Evolutionary conservation across 2,329 filamentous ascomycete species (phyloP).

Genomic region (Paraphaeosphaeria sporulosa): DNA sequence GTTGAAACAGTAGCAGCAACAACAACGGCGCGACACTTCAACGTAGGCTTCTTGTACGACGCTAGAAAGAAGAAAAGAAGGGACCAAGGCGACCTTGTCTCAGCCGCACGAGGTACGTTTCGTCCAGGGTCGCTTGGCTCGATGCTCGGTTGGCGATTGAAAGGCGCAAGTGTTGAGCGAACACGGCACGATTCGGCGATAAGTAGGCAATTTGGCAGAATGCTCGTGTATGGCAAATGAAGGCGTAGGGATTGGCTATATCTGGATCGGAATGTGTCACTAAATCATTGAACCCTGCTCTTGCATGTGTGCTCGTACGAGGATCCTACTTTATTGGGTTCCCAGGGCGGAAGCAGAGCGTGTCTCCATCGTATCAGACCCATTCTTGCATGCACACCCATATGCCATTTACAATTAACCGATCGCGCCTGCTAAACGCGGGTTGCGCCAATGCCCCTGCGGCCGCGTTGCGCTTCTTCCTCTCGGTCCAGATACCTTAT

Average conservation of each 20-base stretch:
- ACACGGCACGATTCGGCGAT: background rate
- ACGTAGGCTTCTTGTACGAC: background rate
- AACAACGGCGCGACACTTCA: background rate
- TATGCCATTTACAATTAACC: background rate
- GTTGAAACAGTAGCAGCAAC: background rate
- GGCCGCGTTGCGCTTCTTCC: background rate
- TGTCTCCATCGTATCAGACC: background rate
- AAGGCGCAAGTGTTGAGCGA: background rate
- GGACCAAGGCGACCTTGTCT: background rate
- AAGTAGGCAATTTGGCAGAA: background rate
- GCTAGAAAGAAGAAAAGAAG: background rate
- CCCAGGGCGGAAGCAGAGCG: background rate
- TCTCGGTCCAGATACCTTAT: background rate
- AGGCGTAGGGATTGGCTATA: background rate
- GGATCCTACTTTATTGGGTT: background rate
- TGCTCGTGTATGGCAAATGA: background rate
- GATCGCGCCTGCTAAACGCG: background rate
- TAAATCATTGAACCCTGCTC: background rate
- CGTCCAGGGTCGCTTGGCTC: background rate
- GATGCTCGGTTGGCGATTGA: background rate
- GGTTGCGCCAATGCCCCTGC: background rate
- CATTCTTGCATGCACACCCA: background rate
- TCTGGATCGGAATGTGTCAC: background rate
- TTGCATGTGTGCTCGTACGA: background rate
- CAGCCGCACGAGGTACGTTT: background rate